phyloP scores from a whole-genome alignment of 352 stramenopile species.

The Phytopythium mirpurense region DNA sequence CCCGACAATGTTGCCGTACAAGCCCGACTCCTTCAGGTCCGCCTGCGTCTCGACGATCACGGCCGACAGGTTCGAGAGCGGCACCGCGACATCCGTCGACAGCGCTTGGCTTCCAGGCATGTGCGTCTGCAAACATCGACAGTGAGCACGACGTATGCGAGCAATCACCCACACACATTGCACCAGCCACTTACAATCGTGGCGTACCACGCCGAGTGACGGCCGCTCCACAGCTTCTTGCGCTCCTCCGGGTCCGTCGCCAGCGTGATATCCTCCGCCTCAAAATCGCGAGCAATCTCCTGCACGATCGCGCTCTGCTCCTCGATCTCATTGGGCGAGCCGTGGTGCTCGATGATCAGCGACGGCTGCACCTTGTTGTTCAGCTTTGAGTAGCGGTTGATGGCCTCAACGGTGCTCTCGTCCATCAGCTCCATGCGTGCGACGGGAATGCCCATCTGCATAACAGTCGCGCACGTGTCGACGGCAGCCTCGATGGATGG shows the following conservation, averaged over 20 bases:
- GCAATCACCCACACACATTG: background rate
- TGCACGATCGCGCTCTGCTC: slow-evolving; percentile 86
- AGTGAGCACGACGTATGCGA: background rate
- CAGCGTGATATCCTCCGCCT: slow-evolving; percentile 77
- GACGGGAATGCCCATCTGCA: slow-evolving; percentile 87
- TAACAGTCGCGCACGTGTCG: slow-evolving; percentile 76
- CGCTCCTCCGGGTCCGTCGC: slow-evolving; percentile 66
- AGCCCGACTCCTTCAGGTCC: slow-evolving; percentile 82
- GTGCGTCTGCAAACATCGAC: slow-evolving; percentile 34
- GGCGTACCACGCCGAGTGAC: slow-evolving; percentile 83
- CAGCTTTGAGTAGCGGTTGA: slow-evolving; percentile 86
- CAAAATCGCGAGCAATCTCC: slow-evolving; percentile 84
- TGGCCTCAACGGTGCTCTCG: slow-evolving; percentile 66
- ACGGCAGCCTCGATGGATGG: slow-evolving; percentile 82
- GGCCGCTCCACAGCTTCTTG: slow-evolving; percentile 80
- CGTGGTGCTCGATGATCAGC: slow-evolving; percentile 95
- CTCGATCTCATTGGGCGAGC: slow-evolving; percentile 66
- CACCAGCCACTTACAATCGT: slow-evolving; percentile 46
- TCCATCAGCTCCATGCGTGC: slow-evolving; percentile 88
- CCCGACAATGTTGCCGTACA: slow-evolving; percentile 93
- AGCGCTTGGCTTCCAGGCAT: slow-evolving; percentile 80
- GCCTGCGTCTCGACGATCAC: slow-evolving; percentile 91
- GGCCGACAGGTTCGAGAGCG: slow-evolving; percentile 91
- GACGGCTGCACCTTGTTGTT: slow-evolving; percentile 78
- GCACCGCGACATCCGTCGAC: slow-evolving; percentile 96